Percentiles rank a stretch among this genome's conserved stretches.
These are phyloP conservation scores for Cyberlindnera bimundalis DNA, from an alignment of 805 yeast genomes.

Conservation along the genomic window DNA sequence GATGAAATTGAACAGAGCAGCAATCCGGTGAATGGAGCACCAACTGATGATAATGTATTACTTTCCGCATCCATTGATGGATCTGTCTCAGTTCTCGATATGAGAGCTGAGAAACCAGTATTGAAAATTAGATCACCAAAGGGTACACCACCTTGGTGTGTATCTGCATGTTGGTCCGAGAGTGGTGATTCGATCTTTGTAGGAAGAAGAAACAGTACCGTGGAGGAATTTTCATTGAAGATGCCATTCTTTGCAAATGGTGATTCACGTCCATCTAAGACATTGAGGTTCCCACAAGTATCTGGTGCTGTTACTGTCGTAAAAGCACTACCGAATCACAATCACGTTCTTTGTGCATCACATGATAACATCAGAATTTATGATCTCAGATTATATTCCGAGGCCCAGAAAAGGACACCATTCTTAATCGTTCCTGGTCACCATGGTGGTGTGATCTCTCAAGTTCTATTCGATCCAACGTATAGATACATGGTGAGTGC, in stretches of 20 bases:
- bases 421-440: conserved; percentile 94
- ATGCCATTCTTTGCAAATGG: conserved; percentile 42
- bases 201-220: conserved; percentile 86
- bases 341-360: conserved; percentile 83
- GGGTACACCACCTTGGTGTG: conserved; percentile 91
- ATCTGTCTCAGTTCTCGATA: conserved; percentile 76
- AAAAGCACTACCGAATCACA: conserved; percentile 72
- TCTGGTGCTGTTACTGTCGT: conserved; percentile 90
- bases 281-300: conserved; percentile 73
- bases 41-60: conserved; percentile 50
- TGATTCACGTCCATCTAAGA: conserved; percentile 49
- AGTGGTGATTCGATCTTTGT: conserved; percentile 77
- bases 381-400: conserved; percentile 54
- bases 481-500: conserved; percentile 86
- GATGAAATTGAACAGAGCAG: conserved; percentile 19
- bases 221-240: conserved; percentile 69
- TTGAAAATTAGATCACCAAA: conserved; percentile 51
- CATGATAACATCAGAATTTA: conserved; percentile 85
- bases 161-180: conserved; percentile 82
- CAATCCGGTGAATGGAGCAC: background rate
- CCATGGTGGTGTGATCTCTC: conserved; percentile 86
- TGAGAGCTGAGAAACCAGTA: conserved; percentile 46
- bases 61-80: conserved; percentile 86
- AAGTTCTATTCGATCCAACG: conserved; percentile 77
- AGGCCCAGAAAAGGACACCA: conserved; percentile 45